Evolutionary conservation across 805 yeast species (phyloP).

Genomic region (Saccharomycopsis vini): DNA sequence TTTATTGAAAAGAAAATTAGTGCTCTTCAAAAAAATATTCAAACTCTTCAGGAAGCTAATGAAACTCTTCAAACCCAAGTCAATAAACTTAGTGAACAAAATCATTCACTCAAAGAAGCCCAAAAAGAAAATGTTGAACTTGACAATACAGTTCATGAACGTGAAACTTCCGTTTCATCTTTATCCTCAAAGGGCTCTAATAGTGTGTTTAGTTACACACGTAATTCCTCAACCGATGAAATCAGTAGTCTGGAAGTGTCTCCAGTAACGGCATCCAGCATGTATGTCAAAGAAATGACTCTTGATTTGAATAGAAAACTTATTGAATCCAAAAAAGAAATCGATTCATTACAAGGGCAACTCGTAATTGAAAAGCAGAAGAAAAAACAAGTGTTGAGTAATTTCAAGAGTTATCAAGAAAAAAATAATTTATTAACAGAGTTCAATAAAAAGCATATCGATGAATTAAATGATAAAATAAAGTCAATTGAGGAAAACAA

Average conservation of each 20-base stretch:
- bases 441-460: slow-evolving; percentile 12
- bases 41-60: too few species aligned
- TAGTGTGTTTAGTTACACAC: slow-evolving; percentile 13
- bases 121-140: too few species aligned
- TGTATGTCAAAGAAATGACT: slow-evolving; percentile 5
- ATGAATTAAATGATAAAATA: slow-evolving; percentile 10
- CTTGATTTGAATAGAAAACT: slow-evolving; percentile 5
- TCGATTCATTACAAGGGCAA: slow-evolving; percentile 1
- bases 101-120: too few species aligned
- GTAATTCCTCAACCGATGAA: slow-evolving; percentile 16
- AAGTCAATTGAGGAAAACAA: slow-evolving; percentile 13
- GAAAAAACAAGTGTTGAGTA: slow-evolving; percentile 3
- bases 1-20: too few species aligned
- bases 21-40: too few species aligned
- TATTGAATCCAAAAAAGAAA: slow-evolving; percentile 4
- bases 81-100: too few species aligned
- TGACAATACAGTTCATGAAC: slow-evolving; percentile 4
- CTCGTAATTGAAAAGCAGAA: slow-evolving; percentile 8
- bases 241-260: slow-evolving; percentile 5
- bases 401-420: slow-evolving; percentile 13
- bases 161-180: slow-evolving; percentile 14
- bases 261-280: not conserved
- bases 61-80: too few species aligned
- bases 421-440: slow-evolving; percentile 11
- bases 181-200: slow-evolving; percentile 10